These are phyloP conservation scores for Hyphopichia khmerensis DNA, from an alignment of 1,139 yeast species.

Conservation along the genomic window DNA sequence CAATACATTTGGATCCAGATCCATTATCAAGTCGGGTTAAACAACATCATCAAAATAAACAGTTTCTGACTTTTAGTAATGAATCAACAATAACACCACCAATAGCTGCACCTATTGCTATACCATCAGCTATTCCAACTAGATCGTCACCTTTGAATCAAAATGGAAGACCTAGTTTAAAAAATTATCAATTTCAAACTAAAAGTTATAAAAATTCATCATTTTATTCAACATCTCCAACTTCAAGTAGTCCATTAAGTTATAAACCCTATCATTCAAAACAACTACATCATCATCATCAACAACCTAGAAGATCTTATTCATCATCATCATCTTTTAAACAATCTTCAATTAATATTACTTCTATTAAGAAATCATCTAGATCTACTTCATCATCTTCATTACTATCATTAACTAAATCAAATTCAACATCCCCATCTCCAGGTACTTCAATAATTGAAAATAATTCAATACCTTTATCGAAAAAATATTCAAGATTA, in stretches of 20 bases:
- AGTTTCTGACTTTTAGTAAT: no score
- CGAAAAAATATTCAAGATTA: neutral
- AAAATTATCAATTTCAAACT: neutral
- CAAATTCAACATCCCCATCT: neutral
- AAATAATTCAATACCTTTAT: neutral
- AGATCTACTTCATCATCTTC: neutral
- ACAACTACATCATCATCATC: neutral
- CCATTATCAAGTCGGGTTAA: neutral
- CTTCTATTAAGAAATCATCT: conserved; percentile 7
- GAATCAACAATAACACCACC: no score
- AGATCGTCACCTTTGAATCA: neutral
- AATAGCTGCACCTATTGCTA: neutral
- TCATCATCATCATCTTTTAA: conserved; percentile 1
- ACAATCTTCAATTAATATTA: conserved; percentile 6
- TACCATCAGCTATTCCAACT: conserved; percentile 1
- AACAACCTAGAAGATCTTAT: neutral
- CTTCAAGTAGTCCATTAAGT: neutral
- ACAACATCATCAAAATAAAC: neutral
- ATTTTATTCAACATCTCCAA: neutral
- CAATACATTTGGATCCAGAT: neutral
- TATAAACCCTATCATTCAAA: neutral
- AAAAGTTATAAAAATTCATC: neutral
- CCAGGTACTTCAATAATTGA: neutral
- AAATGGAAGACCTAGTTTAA: neutral
- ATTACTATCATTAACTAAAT: neutral